A percentile compares a stretch with the other conserved stretches of the same genome.
phyloP scores from a whole-genome alignment of 2,329 filamentous ascomycete genomes.

The Cordyceps tenuipes region DNA sequence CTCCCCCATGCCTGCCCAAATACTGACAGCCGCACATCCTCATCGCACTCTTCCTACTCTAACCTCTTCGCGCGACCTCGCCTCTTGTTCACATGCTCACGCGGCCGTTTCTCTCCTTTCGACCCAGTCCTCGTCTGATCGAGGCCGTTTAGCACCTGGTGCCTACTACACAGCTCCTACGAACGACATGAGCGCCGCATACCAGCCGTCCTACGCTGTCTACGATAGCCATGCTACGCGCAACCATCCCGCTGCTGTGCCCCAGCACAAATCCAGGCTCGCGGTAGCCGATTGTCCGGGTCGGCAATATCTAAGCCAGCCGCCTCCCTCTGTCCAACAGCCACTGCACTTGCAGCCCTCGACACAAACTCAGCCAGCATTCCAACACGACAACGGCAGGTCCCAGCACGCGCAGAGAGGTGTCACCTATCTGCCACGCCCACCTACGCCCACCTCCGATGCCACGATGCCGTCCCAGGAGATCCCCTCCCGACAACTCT shows the following conservation, averaged over 20 bases:
- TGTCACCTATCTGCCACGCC: constrained; percentile 24
- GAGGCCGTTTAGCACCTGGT: background rate
- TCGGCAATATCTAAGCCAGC: constrained; percentile 25
- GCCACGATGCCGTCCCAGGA: constrained; percentile 16
- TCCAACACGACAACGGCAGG: constrained; percentile 9
- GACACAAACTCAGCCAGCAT: constrained; percentile 14
- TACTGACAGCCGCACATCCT: background rate
- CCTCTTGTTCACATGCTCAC: background rate
- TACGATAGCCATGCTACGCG: constrained; percentile 39
- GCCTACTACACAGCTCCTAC: constrained; percentile 14
- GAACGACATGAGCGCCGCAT: constrained; percentile 46
- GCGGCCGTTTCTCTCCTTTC: background rate
- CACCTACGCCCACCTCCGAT: constrained; percentile 30
- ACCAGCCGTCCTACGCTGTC: constrained; percentile 38
- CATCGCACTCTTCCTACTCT: background rate
- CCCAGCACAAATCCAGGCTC: constrained; percentile 27
- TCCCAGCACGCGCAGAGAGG: constrained; percentile 1
- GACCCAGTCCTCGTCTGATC: background rate
- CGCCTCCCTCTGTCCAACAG: constrained; percentile 18
- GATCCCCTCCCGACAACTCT: constrained; percentile 27
- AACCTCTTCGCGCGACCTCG: background rate
- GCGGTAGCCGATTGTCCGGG: constrained; percentile 26
- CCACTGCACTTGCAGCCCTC: constrained; percentile 12
- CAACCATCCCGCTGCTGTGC: constrained; percentile 28
- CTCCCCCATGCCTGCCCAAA: constrained; percentile 5